A percentile compares a stretch with the other conserved stretches of the same genome.
phyloP scores from a whole-genome alignment of 805 yeast genomes.

The Metschnikowia reukaufii region DNA sequence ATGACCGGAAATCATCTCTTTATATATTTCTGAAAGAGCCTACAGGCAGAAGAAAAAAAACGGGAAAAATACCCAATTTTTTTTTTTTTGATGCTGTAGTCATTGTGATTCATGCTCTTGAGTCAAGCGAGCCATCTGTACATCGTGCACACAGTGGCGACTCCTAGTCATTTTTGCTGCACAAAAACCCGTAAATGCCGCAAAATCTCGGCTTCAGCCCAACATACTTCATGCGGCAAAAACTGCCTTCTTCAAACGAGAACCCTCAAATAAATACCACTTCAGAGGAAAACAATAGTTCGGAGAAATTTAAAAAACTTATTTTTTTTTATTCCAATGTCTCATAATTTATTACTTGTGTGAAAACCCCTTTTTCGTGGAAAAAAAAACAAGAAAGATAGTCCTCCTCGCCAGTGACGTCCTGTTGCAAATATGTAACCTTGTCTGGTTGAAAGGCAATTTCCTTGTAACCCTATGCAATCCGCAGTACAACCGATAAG shows the following conservation, averaged over 20 bases:
- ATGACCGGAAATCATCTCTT: not conserved
- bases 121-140: constrained; percentile 19
- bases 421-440: too few relatives aligned
- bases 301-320: too few relatives aligned
- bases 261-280: not conserved
- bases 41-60: constrained; percentile 1
- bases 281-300: not conserved
- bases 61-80: not conserved
- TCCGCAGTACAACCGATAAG: too few relatives aligned
- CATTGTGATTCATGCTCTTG: constrained; percentile 17
- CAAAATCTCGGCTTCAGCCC: not conserved
- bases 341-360: too few relatives aligned
- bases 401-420: too few relatives aligned
- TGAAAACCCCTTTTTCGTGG: too few relatives aligned
- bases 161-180: constrained; percentile 16
- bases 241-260: not conserved
- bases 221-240: not conserved
- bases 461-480: too few relatives aligned
- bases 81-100: constrained; percentile 8
- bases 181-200: not conserved
- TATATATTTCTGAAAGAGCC: not conserved
- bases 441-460: too few relatives aligned
- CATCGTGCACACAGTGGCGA: constrained; percentile 15
- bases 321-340: too few relatives aligned
- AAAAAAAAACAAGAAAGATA: too few relatives aligned